Evolutionary conservation across 495 filamentous ascomycete species (phyloP).

Genomic region (Penicillium canescens): DNA sequence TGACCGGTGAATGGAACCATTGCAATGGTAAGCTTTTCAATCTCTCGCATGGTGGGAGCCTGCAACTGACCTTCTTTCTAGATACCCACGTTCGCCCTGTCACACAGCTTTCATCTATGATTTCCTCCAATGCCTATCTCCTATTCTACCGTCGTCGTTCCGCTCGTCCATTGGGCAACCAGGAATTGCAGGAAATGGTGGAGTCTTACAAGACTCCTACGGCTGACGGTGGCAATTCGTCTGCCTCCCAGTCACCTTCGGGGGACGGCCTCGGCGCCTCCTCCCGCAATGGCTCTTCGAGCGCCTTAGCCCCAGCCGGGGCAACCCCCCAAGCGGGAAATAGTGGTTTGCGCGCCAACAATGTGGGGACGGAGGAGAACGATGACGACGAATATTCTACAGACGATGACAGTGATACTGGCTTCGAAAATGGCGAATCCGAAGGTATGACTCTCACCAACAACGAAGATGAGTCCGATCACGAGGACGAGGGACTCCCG

Average conservation of each 20-base stretch:
- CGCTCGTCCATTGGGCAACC: conserved; percentile 70
- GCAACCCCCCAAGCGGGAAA: conserved; percentile 67
- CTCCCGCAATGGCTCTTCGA: conserved; percentile 84
- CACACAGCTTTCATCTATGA: conserved; percentile 53
- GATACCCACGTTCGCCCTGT: conserved; percentile 66
- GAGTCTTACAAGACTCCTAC: conserved; percentile 45
- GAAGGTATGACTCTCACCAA: conserved; percentile 33
- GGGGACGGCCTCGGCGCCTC: conserved; percentile 88
- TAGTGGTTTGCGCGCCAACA: conserved; percentile 54
- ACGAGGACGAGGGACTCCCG: conserved; percentile 11
- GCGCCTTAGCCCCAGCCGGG: conserved; percentile 75
- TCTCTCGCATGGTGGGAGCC: not conserved
- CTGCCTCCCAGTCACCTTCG: conserved; percentile 52
- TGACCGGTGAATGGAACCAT: conserved; percentile 82
- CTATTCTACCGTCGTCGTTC: conserved; percentile 94
- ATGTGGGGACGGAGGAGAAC: conserved; percentile 30
- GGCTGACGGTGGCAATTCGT: conserved; percentile 42
- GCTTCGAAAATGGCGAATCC: conserved; percentile 5
- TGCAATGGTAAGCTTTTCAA: conserved; percentile 76
- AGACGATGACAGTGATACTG: conserved; percentile 2
- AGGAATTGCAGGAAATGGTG: conserved; percentile 68
- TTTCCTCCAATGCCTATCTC: conserved; percentile 78
- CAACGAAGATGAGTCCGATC: conserved; percentile 29
- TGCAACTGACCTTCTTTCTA: conserved; percentile 36
- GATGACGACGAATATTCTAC: conserved; percentile 21